Evolutionary conservation across 305 asterid species (phyloP), one percentile per base, ranked within the genome.

Genomic region (Solanum hybrid): DNA sequence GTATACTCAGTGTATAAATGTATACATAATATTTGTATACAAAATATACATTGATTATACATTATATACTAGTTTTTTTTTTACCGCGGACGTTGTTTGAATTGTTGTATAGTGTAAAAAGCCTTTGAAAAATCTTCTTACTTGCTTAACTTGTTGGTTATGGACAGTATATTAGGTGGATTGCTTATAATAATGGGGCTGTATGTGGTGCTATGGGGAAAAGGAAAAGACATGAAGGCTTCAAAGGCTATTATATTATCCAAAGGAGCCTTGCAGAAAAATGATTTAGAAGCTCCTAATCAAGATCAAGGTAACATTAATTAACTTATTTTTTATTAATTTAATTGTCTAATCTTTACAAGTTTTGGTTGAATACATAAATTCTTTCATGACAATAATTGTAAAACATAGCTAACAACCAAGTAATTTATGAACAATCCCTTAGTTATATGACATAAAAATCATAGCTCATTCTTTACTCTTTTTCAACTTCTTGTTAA

Each of bases 201-300:
- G 27, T 91, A 91, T 68, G 80, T 88, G 26, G 93, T 91, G 24
- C 72, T 91, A 75, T 91, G 93, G 93, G 93, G 91, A 13, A 91
- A 91, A 72, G 89, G 89, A 36, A 90, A 45, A 68, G 91, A 89
- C 17, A 33, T 89, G 79, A 91, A 83, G 32, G 82, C 73, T 4
- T 73, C 90, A 22, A 87, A 29, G 31, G 37, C 37, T 3, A 51
- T 45, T 65, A 6, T 70, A 15, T 27, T 57, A n/a, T 20, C 89
- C 24, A 81, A 61, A 36, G 79, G 73, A 61, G 70, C 87, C 9
- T 34, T 26, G 10, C 90, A 81, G 24, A 79, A 89, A 79, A 89
- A 38, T 57, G 78, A 89, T 32, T 89, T 65, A 89, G 90, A 89
- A 37, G 76, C 79, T 89, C 65, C 86, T 24, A 34, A 89, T 22